phyloP scores from a whole-genome alignment of 2,329 filamentous ascomycete species.

The Diplocarpon rosae region DNA sequence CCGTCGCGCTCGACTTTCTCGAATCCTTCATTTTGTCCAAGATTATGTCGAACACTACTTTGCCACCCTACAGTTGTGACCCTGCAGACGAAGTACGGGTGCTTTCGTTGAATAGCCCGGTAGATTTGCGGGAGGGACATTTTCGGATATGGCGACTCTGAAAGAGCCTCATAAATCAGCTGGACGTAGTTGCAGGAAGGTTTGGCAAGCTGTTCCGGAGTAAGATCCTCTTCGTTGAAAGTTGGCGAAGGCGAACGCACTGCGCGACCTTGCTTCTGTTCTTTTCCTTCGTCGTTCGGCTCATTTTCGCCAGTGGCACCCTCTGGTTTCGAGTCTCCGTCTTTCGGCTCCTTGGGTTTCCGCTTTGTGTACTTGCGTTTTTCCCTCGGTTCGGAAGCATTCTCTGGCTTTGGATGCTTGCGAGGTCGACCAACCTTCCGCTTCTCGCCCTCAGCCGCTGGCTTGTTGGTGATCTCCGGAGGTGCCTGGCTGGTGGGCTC shows the following conservation, averaged over 20 bases:
- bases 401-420: conserved; percentile 50
- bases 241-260: conserved; percentile 40
- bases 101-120: conserved; percentile 44
- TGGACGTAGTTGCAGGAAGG: conserved; percentile 46
- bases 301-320: conserved; percentile 41
- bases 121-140: conserved; percentile 51
- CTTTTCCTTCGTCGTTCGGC: conserved; percentile 47
- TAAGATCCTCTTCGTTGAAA: conserved; percentile 45
- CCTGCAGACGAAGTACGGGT: conserved; percentile 46
- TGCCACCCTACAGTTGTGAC: conserved; percentile 46
- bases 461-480: background rate
- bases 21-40: conserved; percentile 46
- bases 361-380: conserved; percentile 58
- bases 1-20: conserved; percentile 40
- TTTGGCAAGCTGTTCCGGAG: conserved; percentile 64
- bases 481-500: background rate
- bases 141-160: conserved; percentile 35
- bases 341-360: conserved; percentile 38
- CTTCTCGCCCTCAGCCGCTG: conserved; percentile 35
- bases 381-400: conserved; percentile 41
- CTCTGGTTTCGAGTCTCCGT: conserved; percentile 38
- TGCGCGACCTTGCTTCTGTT: conserved; percentile 35
- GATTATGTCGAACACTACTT: conserved; percentile 50
- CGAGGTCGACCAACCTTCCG: conserved; percentile 54
- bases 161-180: conserved; percentile 45